Base-by-base conservation (phyloP, 441 rosid species). In the Mallotus japonicus region DNA sequence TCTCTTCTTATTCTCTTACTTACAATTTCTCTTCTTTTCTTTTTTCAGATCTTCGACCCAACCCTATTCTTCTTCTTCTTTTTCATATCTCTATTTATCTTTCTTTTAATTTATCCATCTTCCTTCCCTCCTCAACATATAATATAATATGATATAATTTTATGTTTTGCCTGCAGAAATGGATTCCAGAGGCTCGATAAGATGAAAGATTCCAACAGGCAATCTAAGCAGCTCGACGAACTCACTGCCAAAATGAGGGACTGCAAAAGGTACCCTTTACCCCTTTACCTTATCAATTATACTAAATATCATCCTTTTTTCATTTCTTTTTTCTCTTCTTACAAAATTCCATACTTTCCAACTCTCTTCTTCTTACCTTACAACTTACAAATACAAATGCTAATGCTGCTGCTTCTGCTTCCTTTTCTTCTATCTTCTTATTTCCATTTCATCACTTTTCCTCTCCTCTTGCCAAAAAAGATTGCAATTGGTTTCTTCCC, bases 111-210 rank as follows among this genome's bases (percentile, higher is more conserved):
- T 37, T 37, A 37, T 37, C 6, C 40, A 37, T 37, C 40, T 37
- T 37, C 6, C 6, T 4, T 6, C 17, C n/a, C 2, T 28, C 3
- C 32, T 28, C 32, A 28, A 28, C 32, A 28, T 28, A 1, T 28
- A 28, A 28, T 28, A 28, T 28, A 28, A 28, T 28, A 2, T 28
- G 3, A 28, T 2, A 28, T 28, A 28, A 28, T 4, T 51, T 6
- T 2, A 42, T 63, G 19, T 6, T 2, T 20, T 63, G 19, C 10
- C 34, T 63, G 65, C 88, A 95, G 99, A 75, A 92, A 91, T 87
- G 98, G 98, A 10, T 95, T 92, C 80, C 96, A 95, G 85, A 95
- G 90, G 85, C 79, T 95, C 85, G 98, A 95, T 77, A 92, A 95
- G 85, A 84, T 95, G 64, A 95, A 95, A 85, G 99, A 95, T 78